Evolutionary conservation across 2,329 filamentous ascomycete species (phyloP).

Genomic region (Aureobasidium lini): DNA sequence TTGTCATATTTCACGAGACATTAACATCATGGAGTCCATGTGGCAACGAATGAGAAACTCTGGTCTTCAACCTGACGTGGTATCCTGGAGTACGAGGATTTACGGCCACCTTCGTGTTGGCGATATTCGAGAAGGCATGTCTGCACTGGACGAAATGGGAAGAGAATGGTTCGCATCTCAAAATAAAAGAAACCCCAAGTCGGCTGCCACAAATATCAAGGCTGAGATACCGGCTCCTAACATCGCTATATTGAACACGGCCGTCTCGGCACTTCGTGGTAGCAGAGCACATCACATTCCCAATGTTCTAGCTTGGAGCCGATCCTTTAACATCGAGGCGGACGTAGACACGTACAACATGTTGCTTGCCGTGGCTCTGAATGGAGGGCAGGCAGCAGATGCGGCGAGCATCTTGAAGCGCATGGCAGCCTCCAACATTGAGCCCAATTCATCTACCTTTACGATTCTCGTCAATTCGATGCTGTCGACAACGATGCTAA

Average conservation of each 20-base stretch:
- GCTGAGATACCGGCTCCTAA: slow-evolving; percentile 47
- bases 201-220: not conserved
- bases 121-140: slow-evolving; percentile 49
- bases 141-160: slow-evolving; percentile 60
- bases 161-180: slow-evolving; percentile 45
- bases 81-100: slow-evolving; percentile 65
- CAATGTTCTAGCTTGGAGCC: slow-evolving; percentile 45
- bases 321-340: slow-evolving; percentile 26
- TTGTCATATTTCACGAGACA: slow-evolving; percentile 54
- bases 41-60: slow-evolving; percentile 58
- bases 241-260: slow-evolving; percentile 62
- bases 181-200: not conserved
- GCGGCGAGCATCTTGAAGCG: slow-evolving; percentile 34
- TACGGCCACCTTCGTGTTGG: slow-evolving; percentile 55
- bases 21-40: slow-evolving; percentile 53
- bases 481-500: slow-evolving; percentile 43
- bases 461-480: slow-evolving; percentile 60
- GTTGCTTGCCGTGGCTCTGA: slow-evolving; percentile 27
- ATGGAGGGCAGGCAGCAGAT: slow-evolving; percentile 20
- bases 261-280: slow-evolving; percentile 56
- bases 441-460: slow-evolving; percentile 55
- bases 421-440: slow-evolving; percentile 37
- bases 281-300: slow-evolving; percentile 43
- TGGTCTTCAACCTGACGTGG: slow-evolving; percentile 53
- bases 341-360: slow-evolving; percentile 26